Evolutionary conservation across 2,329 filamentous ascomycete species (phyloP).

Genomic region (Diaporthe capsici): DNA sequence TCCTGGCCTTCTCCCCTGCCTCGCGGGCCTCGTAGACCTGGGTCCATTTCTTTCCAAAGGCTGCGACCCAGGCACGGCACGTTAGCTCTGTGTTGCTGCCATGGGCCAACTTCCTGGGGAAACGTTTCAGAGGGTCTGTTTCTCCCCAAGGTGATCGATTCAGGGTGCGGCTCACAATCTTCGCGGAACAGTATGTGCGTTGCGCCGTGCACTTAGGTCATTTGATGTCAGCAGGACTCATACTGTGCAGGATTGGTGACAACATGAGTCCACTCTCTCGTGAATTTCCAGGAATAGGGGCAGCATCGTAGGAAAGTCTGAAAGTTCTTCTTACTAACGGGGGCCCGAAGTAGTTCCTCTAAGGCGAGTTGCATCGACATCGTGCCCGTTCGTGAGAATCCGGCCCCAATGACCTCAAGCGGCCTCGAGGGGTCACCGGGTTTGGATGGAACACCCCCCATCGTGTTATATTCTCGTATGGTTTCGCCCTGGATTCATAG

Average conservation of each 20-base stretch:
- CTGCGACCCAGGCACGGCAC: neutral
- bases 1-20: neutral
- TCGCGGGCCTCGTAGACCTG: slow-evolving; percentile 29
- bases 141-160: too few relatives aligned
- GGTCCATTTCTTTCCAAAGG: slow-evolving; percentile 5
- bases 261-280: neutral
- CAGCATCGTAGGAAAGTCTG: neutral
- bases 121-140: too few relatives aligned
- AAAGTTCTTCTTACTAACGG: slow-evolving; percentile 1
- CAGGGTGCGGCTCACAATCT: neutral
- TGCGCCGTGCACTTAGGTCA: slow-evolving; percentile 20
- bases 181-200: slow-evolving; percentile 16
- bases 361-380: slow-evolving; percentile 20
- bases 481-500: neutral
- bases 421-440: slow-evolving; percentile 15
- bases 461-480: neutral
- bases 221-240: neutral
- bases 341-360: neutral
- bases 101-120: neutral
- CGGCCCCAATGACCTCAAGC: slow-evolving; percentile 14
- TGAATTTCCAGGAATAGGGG: neutral
- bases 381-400: slow-evolving; percentile 12
- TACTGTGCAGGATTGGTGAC: too few relatives aligned
- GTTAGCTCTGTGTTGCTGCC: neutral
- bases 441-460: slow-evolving; percentile 19